Percentiles rank a stretch among this genome's conserved stretches.
phyloP scores from a whole-genome alignment of 2,329 filamentous ascomycete species.

The Teratosphaeria epicoccoides region DNA sequence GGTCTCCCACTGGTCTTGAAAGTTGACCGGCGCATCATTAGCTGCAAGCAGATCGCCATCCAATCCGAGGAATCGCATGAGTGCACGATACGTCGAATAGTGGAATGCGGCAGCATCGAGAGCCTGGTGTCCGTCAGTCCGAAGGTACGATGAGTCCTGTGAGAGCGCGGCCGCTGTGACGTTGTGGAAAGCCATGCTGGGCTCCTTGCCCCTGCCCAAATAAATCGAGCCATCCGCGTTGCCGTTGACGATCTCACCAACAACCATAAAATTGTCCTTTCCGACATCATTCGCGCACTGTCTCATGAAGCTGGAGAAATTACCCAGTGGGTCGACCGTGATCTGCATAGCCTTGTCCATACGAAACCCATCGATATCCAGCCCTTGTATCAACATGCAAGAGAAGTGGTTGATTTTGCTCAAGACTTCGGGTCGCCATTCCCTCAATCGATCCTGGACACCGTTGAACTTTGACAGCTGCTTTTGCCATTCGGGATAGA shows the following conservation, averaged over 20 bases:
- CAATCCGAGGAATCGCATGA: slow-evolving; percentile 51
- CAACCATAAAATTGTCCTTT: slow-evolving; percentile 54
- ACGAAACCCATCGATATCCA: slow-evolving; percentile 58
- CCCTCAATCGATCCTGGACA: slow-evolving; percentile 55
- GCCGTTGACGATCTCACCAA: slow-evolving; percentile 53
- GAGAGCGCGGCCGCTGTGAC: slow-evolving; percentile 36
- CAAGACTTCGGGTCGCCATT: slow-evolving; percentile 50
- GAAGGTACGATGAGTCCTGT: slow-evolving; percentile 35
- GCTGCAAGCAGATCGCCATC: slow-evolving; percentile 46
- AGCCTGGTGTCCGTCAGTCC: slow-evolving; percentile 41
- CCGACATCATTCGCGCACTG: slow-evolving; percentile 46
- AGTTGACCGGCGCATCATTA: slow-evolving; percentile 45
- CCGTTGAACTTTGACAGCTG: slow-evolving; percentile 56
- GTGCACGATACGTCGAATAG: slow-evolving; percentile 53
- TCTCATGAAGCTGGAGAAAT: slow-evolving; percentile 47
- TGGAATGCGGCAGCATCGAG: slow-evolving; percentile 53
- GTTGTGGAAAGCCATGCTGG: slow-evolving; percentile 41
- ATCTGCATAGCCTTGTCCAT: slow-evolving; percentile 58
- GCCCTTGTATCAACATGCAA: slow-evolving; percentile 50
- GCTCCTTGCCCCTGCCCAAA: slow-evolving; percentile 51
- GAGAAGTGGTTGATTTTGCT: slow-evolving; percentile 50
- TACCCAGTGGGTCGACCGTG: slow-evolving; percentile 50
- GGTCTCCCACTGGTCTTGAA: slow-evolving; percentile 43
- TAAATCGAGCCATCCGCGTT: slow-evolving; percentile 52
- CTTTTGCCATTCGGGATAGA: slow-evolving; percentile 52